phyloP scores from a whole-genome alignment of 805 yeast genomes.

The Nakazawaea wyomingensis region DNA sequence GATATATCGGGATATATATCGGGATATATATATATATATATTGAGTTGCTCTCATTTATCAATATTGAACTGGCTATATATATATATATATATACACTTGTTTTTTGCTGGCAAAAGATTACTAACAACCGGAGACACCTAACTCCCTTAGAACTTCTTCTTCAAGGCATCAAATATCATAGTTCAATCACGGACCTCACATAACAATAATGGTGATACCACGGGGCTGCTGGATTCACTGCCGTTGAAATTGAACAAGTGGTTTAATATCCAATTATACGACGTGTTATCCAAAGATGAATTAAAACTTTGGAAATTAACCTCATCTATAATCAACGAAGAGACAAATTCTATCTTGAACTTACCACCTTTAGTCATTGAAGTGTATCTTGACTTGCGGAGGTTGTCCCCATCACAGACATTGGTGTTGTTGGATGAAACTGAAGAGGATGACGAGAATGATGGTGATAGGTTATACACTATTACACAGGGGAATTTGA shows the following conservation, averaged over 20 bases:
- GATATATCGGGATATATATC: no score
- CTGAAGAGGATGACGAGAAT: constrained; percentile 26
- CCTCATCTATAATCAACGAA: constrained; percentile 14
- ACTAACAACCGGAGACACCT: no score
- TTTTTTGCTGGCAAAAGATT: no score
- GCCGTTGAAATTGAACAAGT: constrained; percentile 41
- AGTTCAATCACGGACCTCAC: constrained; percentile 38
- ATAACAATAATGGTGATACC: constrained; percentile 10
- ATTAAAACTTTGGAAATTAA: constrained; percentile 52
- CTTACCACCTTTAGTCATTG: constrained; percentile 83
- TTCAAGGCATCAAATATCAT: constrained; percentile 56
- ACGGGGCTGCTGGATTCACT: constrained; percentile 17
- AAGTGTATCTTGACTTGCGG: constrained; percentile 70
- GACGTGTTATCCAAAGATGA: constrained; percentile 45
- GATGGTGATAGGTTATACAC: constrained; percentile 45
- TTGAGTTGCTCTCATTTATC: no score
- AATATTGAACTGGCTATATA: no score
- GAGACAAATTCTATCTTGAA: constrained; percentile 29
- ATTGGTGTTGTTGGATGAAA: constrained; percentile 47
- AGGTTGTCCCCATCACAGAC: constrained; percentile 51
- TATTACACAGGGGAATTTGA: constrained; percentile 56
- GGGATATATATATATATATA: no score
- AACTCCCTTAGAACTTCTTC: constrained; percentile 57
- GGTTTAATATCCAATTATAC: constrained; percentile 56
- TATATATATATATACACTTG: no score